Percentiles rank a stretch among this genome's conserved stretches.
phyloP scores from a whole-genome alignment of 768 basidiomycete species.

The Albatrellus ellisii region DNA sequence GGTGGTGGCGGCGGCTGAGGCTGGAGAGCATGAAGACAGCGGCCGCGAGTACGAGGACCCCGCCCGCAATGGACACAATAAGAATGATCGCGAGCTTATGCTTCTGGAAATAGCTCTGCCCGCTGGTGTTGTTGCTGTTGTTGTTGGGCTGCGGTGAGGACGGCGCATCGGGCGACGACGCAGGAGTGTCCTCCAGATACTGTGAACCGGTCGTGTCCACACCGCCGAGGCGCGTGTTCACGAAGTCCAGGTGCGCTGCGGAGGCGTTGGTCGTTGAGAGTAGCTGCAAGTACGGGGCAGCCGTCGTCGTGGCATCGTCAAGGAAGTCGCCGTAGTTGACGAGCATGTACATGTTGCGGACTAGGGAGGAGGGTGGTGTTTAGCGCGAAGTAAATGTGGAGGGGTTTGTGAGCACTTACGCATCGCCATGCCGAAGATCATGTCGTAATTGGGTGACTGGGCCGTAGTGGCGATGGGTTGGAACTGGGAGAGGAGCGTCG shows the following conservation, averaged over 20 bases:
- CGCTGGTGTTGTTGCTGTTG: slow-evolving; percentile 29
- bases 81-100: slow-evolving; percentile 52
- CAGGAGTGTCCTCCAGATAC: slow-evolving; percentile 47
- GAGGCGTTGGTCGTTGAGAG: slow-evolving; percentile 40
- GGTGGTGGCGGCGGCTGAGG: slow-evolving; percentile 24
- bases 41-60: slow-evolving; percentile 38
- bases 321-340: slow-evolving; percentile 65
- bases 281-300: slow-evolving; percentile 58
- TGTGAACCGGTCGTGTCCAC: slow-evolving; percentile 38
- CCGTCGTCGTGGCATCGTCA: slow-evolving; percentile 29
- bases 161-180: slow-evolving; percentile 42
- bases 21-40: slow-evolving; percentile 34
- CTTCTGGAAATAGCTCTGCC: background rate
- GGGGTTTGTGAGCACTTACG: slow-evolving; percentile 28
- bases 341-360: slow-evolving; percentile 64
- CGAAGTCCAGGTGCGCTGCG: slow-evolving; percentile 52
- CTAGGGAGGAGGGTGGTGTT: slow-evolving; percentile 26
- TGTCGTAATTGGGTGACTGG: slow-evolving; percentile 66
- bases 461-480: slow-evolving; percentile 77
- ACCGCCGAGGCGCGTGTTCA: slow-evolving; percentile 45
- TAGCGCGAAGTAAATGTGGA: background rate
- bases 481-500: slow-evolving; percentile 32
- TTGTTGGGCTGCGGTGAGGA: slow-evolving; percentile 58
- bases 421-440: slow-evolving; percentile 76
- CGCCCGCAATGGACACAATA: slow-evolving; percentile 58